Conservation (phyloP, 495 filamentous ascomycete species). For the Amniculicola lignicola region DNA sequence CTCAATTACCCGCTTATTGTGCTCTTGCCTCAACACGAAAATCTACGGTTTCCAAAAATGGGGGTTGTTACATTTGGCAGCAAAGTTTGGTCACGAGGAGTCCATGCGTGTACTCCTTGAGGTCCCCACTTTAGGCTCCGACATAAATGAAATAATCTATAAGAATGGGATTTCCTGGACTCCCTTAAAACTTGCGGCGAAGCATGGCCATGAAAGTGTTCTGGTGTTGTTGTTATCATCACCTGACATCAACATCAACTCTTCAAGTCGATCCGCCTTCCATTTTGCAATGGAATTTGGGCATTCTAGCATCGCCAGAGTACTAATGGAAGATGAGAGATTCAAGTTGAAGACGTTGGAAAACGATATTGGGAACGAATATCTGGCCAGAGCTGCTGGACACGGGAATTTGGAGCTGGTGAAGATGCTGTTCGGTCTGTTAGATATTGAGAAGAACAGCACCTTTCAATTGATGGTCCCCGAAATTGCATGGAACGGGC, state of each 20-base stretch:
- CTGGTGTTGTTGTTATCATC: not conserved
- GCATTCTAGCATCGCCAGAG: too few relatives aligned
- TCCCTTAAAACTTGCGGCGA: not conserved
- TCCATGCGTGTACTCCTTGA: not conserved
- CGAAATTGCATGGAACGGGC: too few relatives aligned
- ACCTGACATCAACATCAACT: not conserved
- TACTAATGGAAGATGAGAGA: too few relatives aligned
- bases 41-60: not conserved
- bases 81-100: not conserved
- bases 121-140: not conserved
- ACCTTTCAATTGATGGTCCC: too few relatives aligned
- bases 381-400: too few relatives aligned
- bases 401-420: too few relatives aligned
- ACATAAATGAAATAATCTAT: not conserved
- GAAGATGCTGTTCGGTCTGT: too few relatives aligned
- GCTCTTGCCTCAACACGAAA: not conserved
- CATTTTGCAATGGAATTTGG: too few relatives aligned
- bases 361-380: too few relatives aligned
- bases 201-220: not conserved
- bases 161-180: not conserved
- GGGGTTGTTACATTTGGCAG: not conserved
- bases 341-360: too few relatives aligned
- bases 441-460: too few relatives aligned
- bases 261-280: too few relatives aligned
- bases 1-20: not conserved